Percentiles rank a stretch among this genome's conserved stretches.
Conservation (phyloP, 176 grass and related monocot genomes). For the Aegilops speltoides region DNA sequence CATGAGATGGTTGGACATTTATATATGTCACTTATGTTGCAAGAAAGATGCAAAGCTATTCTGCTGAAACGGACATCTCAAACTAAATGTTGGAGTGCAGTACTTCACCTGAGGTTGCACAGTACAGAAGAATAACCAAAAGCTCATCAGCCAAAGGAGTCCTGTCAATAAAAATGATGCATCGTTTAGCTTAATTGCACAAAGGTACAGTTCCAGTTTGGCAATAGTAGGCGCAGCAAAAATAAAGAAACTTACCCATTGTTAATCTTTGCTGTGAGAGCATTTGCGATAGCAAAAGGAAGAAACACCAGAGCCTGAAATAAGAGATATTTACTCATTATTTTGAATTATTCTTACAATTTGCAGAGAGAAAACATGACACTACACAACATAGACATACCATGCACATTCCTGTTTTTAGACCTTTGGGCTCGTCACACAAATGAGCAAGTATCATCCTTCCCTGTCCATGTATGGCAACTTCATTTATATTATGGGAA, state of each 20-base stretch:
- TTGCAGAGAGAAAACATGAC: background rate
- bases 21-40: background rate
- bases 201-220: background rate
- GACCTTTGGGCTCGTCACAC: constrained; percentile 88
- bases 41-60: background rate
- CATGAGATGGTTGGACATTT: background rate
- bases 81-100: background rate
- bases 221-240: background rate
- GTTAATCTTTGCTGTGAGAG: constrained; percentile 83
- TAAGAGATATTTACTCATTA: constrained; percentile 18
- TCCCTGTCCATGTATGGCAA: constrained; percentile 57
- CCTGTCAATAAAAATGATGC: constrained; percentile 37
- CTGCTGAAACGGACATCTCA: background rate
- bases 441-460: constrained; percentile 98
- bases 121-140: constrained; percentile 75
- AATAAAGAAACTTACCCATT: constrained; percentile 54
- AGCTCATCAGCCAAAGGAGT: constrained; percentile 76
- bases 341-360: background rate
- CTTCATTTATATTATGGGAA: constrained; percentile 31
- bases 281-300: constrained; percentile 87
- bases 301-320: constrained; percentile 86
- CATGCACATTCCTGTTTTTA: constrained; percentile 99
- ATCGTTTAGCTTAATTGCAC: constrained; percentile 12
- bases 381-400: constrained; percentile 57
- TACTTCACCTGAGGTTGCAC: constrained; percentile 58